These are phyloP conservation scores for Jatropha curcas DNA, from an alignment of 345 rosid genomes.

Conservation along the genomic window DNA sequence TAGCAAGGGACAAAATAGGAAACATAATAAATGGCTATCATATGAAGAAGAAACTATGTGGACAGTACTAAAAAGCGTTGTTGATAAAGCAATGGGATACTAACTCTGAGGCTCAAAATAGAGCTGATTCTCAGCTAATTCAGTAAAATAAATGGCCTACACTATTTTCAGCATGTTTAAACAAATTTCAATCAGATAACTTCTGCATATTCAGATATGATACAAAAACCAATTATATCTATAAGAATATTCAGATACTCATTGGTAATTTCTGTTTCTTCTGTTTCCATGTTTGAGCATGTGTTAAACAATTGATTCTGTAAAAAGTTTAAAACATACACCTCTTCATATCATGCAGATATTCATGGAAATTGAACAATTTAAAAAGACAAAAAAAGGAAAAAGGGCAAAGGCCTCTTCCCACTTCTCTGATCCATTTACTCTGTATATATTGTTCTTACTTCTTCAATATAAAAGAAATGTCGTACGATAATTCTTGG, in stretches of 20 bases:
- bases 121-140: conserved; percentile 5
- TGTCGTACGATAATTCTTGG: neutral
- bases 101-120: neutral
- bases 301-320: neutral
- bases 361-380: too few species aligned
- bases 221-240: too few species aligned
- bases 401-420: neutral
- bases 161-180: neutral
- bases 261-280: too few species aligned
- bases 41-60: neutral
- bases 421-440: neutral
- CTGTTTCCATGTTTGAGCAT: neutral
- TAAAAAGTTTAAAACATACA: neutral
- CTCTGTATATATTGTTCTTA: too few species aligned
- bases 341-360: neutral
- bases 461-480: too few species aligned
- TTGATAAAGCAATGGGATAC: neutral
- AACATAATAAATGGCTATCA: neutral
- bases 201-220: too few species aligned
- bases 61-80: neutral
- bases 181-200: too few species aligned
- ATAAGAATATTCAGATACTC: too few species aligned
- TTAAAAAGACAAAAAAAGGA: neutral
- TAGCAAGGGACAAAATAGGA: conserved; percentile 18
- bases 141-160: neutral